Conservation (phyloP, 192 early-diverging fungal species). For the Gaertneriomyces semiglobifer region DNA sequence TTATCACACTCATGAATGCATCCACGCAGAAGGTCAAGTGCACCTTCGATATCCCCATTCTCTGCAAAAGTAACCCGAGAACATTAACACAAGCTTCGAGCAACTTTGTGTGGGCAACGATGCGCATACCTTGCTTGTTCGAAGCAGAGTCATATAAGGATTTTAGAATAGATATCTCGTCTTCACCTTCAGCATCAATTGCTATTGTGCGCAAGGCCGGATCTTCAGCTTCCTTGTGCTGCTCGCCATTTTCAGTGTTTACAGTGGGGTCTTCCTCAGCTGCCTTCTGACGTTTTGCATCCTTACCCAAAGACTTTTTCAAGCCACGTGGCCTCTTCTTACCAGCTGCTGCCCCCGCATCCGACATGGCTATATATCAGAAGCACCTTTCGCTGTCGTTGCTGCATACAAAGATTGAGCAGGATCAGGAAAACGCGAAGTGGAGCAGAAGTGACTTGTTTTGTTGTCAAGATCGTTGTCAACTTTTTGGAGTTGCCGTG, state of each 20-base stretch:
- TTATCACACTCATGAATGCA: constrained; percentile 61
- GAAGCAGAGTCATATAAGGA: constrained; percentile 50
- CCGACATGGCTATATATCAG: no score
- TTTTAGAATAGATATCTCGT: constrained; percentile 52
- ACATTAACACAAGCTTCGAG: neutral
- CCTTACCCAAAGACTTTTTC: constrained; percentile 20
- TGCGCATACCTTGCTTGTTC: constrained; percentile 25
- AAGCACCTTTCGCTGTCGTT: no score
- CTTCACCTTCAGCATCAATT: constrained; percentile 28
- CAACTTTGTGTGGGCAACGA: neutral
- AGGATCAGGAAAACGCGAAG: no score
- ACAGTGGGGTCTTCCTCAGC: neutral
- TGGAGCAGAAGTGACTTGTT: no score
- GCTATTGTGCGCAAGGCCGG: constrained; percentile 9
- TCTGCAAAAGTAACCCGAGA: constrained; percentile 4
- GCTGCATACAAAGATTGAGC: no score
- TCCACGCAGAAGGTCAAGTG: constrained; percentile 48
- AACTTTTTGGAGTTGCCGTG: no score
- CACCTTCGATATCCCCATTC: constrained; percentile 36
- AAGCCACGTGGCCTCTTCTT: constrained; percentile 26
- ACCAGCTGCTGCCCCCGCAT: no score
- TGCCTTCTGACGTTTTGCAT: constrained; percentile 1
- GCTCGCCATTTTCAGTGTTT: neutral
- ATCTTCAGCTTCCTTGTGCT: neutral
- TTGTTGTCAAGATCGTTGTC: no score